Evolutionary conservation across 2,329 filamentous ascomycete genomes (phyloP), one percentile per base, ranked within the genome.

Genomic region (Akanthomyces dipterigenus): DNA sequence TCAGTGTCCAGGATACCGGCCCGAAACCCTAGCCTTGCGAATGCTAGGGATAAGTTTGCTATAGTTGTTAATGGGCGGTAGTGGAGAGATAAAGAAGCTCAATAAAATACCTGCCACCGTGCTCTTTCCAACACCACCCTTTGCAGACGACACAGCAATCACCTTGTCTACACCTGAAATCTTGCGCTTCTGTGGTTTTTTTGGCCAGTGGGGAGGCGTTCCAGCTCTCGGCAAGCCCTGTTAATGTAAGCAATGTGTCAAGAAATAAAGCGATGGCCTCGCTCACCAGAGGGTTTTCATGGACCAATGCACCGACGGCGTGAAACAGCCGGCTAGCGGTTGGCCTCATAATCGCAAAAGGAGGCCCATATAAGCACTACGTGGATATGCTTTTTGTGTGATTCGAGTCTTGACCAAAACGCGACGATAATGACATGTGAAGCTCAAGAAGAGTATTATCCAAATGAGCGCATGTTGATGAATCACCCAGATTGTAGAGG

Each of bases 91-190:
- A 9, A 28, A 11, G 28, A 7, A 5, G 5, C 34, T 62, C 18
- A 18, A 60, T 12, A 40, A 40, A 75, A 57, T 69, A 90, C 90
- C 89, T 63, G 93, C 88, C 49, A 98, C 87, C 8, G 95, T 99
- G 67, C 91, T 96, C 73, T 99, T 99, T 1, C 95, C 95, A 0
- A 99, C 95, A n/a, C 95, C 95, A 2, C 95, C 95, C 72, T 99
- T 99, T 16, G 95, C 95, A 1, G 93, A 98, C 4, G 92, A 96
- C 16, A 99, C 91, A n/a, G 93, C 92, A 63, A 99, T 85, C n/a
- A 97, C 87, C 72, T 96, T 96, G 66, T 86, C 84, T 26, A 99
- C 93, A 72, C 93, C 87, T 28, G 84, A 83, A 67, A 99, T 96
- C 67, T 85, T 87, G 65, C 91, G 85, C 69, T 89, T 88, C 67